Conservation (phyloP, 179 eudicot species). For the Drosera spatulata region DNA sequence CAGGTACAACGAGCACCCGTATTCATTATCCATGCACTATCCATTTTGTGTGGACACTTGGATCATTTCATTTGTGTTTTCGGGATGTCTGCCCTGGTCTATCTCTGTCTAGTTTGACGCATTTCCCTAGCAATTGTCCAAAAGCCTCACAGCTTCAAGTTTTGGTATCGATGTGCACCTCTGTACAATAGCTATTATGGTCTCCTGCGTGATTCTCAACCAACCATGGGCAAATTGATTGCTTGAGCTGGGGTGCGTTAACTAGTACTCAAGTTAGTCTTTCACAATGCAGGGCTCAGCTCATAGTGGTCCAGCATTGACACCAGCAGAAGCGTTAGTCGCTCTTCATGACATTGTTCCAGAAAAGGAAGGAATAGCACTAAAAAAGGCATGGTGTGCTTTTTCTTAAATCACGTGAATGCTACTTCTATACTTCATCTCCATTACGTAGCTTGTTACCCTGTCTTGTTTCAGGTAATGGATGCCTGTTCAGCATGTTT, state of each 20-base stretch:
- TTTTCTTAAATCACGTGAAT: not conserved
- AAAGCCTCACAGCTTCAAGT: too few relatives aligned
- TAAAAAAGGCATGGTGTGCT: constrained; percentile 53
- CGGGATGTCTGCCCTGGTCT: too few relatives aligned
- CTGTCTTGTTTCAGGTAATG: constrained; percentile 45
- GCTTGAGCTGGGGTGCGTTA: not conserved
- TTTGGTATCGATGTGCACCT: too few relatives aligned
- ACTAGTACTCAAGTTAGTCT: not conserved
- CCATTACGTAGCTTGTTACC: not conserved
- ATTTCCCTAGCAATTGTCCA: too few relatives aligned
- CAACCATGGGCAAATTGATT: not conserved
- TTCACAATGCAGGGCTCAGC: constrained; percentile 72
- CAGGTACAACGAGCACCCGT: too few relatives aligned
- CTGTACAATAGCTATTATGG: too few relatives aligned
- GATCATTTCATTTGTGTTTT: too few relatives aligned
- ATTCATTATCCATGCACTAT: too few relatives aligned
- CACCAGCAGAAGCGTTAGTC: constrained; percentile 96
- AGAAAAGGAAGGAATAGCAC: constrained; percentile 75
- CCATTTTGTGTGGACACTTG: too few relatives aligned
- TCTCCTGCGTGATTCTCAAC: not conserved
- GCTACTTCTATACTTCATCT: not conserved
- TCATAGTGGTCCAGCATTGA: constrained; percentile 89
- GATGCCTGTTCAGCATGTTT: constrained; percentile 98
- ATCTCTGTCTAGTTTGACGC: too few relatives aligned
- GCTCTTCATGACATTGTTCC: constrained; percentile 95